Conservation (phyloP, 345 rosid genomes). For the Syzygium aqueum region DNA sequence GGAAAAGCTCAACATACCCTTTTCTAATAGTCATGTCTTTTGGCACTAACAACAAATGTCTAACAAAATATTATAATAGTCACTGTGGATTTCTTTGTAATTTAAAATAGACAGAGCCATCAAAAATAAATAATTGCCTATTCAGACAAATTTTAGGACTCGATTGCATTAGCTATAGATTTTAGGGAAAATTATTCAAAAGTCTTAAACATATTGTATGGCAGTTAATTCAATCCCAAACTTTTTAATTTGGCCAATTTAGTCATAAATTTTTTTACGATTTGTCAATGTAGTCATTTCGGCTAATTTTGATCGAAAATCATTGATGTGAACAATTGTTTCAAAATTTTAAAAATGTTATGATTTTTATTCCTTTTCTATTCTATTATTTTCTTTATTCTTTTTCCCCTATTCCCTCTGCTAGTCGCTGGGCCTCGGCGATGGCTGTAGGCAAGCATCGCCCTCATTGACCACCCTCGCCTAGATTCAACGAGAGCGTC, state of each 20-base stretch:
- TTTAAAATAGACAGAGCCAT: background rate
- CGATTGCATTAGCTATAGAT: background rate
- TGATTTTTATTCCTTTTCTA: too few relatives aligned
- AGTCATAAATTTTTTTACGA: fast-evolving
- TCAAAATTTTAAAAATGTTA: too few relatives aligned
- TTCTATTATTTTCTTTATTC: too few relatives aligned
- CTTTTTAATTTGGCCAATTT: fast-evolving
- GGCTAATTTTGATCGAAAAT: background rate
- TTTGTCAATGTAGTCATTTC: background rate
- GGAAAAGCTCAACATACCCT: background rate
- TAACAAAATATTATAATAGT: background rate
- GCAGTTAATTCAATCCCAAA: fast-evolving
- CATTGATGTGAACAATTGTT: fast-evolving
- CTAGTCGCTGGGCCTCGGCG: fast-evolving
- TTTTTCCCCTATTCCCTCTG: too few relatives aligned
- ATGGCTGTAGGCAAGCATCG: background rate
- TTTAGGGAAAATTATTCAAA: background rate
- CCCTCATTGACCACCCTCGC: background rate
- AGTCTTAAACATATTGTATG: background rate
- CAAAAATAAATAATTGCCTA: background rate
- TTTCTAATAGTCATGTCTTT: background rate
- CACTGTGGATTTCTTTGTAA: background rate
- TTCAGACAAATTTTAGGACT: background rate
- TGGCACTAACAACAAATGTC: background rate
- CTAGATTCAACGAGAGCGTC: background rate